Evolutionary conservation across 2,329 filamentous ascomycete genomes (phyloP), one percentile per base, ranked within the genome.

Genomic region (Immersiporthe knoxdaviesiana): DNA sequence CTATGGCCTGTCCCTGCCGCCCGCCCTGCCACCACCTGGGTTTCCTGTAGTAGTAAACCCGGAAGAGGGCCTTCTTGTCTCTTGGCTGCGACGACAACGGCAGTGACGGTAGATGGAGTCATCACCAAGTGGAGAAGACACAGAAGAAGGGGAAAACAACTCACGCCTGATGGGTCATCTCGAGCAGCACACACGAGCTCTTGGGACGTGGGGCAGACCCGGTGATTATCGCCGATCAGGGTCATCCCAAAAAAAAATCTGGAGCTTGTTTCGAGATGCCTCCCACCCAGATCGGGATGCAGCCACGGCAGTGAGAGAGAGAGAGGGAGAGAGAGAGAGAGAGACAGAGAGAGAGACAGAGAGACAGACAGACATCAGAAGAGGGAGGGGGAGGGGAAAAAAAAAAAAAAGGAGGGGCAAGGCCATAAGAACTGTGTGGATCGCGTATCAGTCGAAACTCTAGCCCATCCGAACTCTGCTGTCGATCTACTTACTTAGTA

Each of bases 191-290:
- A 24, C 24, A 54, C n/a, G 10, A 54, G 50, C 1, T 56, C 27
- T 30, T 8, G 18, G n/a, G 16, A n/a, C 30, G 32, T 59, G 56
- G 32, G 56, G 30, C 32, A 30, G 52, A 27, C 14, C n/a, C 16
- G 52, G 24, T 30, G 52, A 30, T 56, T 32, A 24, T 32, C 12
- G 56, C 21, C 56, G 56, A 59, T 37, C 32, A 37, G 56, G 56
- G 54, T 58, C 24, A 58, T 37, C 32, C 50, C 50, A 54, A 37
- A n/a, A 54, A 37, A n/a, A 35, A 8, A 37, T 59, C 56, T 59
- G 32, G 56, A 59, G 32, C 32, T 18, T 4, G 30, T n/a, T 59
- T 59, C 32, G 56, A 37, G 56, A 59, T 11, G 56, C 30, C 10
- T 11, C 32, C 30, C 18, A 32, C 32, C 30, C 18, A 32, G 30